A percentile compares a stretch with the other conserved stretches of the same genome.
phyloP scores from a whole-genome alignment of 495 filamentous ascomycete genomes.

The Lasiosphaeria miniovina region DNA sequence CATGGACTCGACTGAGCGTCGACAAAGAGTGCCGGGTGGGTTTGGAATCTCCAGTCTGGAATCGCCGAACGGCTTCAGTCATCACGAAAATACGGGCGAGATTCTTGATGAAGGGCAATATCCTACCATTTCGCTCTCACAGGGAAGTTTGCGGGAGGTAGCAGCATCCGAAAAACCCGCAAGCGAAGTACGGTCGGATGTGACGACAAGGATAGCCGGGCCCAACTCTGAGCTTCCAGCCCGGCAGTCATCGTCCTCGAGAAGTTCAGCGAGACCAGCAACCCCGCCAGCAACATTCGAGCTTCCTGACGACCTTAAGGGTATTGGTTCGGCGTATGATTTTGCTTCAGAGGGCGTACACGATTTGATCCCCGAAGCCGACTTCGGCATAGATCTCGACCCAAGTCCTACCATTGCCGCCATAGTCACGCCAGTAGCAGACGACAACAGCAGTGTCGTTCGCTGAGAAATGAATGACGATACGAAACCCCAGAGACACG shows the following conservation, averaged over 20 bases:
- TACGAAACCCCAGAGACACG: background rate
- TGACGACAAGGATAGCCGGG: background rate
- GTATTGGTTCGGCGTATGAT: slow-evolving; percentile 22
- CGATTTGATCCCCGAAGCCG: slow-evolving; percentile 13
- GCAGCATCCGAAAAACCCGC: background rate
- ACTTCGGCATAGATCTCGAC: slow-evolving; percentile 9
- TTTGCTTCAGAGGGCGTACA: background rate
- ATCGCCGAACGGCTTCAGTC: background rate
- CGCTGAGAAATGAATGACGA: background rate
- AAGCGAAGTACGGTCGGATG: background rate
- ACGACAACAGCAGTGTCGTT: background rate
- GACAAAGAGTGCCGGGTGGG: background rate
- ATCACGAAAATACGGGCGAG: background rate
- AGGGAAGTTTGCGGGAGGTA: background rate
- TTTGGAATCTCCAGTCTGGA: background rate
- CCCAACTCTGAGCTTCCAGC: background rate
- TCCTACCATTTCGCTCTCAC: background rate
- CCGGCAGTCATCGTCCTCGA: background rate
- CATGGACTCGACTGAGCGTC: slow-evolving; percentile 10
- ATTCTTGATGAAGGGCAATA: background rate
- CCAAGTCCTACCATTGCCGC: background rate
- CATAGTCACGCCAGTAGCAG: slow-evolving; percentile 1
- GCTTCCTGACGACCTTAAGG: slow-evolving; percentile 22
- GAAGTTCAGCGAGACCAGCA: background rate
- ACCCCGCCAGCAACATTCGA: background rate